These are phyloP conservation scores for Suhomyces panamericanus DNA, from an alignment of 1,139 yeast species.

Conservation along the genomic window DNA sequence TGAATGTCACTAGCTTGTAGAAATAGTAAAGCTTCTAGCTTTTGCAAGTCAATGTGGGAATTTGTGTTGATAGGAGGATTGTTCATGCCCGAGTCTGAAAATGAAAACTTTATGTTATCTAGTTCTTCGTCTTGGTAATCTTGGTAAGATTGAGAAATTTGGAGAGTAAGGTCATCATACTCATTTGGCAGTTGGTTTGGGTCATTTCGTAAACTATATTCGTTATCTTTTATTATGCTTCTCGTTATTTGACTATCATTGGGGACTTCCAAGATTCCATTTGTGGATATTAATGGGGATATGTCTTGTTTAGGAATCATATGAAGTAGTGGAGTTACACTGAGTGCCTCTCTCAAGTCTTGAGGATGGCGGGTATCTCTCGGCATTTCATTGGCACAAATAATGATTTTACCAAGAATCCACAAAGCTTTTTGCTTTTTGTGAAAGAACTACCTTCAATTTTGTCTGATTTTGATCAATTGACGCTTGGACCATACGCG, in stretches of 20 bases:
- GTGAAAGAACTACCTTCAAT: neutral
- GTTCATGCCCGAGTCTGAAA: neutral
- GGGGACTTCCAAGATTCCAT: slow-evolving; percentile 10
- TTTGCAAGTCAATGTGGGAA: too few species aligned
- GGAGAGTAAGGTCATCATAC: neutral
- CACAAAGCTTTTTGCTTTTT: too few species aligned
- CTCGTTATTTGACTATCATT: slow-evolving; percentile 6
- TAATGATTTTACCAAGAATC: too few species aligned
- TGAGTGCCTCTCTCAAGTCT: slow-evolving; percentile 25
- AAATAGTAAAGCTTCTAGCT: slow-evolving; percentile 2
- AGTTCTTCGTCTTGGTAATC: slow-evolving; percentile 17
- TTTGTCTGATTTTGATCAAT: neutral
- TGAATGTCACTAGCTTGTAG: slow-evolving; percentile 5
- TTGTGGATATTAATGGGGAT: slow-evolving; percentile 23
- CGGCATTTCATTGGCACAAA: neutral
- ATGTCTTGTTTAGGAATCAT: slow-evolving; percentile 32
- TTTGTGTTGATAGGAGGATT: neutral
- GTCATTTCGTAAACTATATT: too few species aligned
- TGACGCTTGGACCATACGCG: neutral
- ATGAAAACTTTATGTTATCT: slow-evolving; percentile 16
- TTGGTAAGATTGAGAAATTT: slow-evolving; percentile 17
- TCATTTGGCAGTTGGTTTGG: neutral
- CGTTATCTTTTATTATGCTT: too few species aligned
- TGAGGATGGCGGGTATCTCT: slow-evolving; percentile 14
- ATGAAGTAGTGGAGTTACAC: slow-evolving; percentile 31